Evolutionary conservation across 1,284 basidiomycete genomes (phyloP), one percentile per base, ranked within the genome.

Genomic region (Ceratobasidium sp.): DNA sequence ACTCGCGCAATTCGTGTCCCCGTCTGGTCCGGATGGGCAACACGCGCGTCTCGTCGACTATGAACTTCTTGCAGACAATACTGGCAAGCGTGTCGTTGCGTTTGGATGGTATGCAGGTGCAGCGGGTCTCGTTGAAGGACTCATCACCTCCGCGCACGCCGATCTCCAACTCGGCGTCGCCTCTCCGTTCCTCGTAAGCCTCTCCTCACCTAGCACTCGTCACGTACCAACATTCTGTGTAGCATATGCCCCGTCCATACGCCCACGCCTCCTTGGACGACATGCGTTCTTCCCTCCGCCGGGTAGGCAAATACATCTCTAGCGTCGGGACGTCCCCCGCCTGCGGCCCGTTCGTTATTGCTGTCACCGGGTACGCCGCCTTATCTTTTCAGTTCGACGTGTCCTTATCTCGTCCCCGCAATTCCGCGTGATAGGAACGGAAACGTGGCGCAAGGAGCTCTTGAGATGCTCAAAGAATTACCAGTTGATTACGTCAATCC

Each of bases 91-190:
- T 24, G 93, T 92, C 0, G 93, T 96, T 14, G 95, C 91, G 0
- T 96, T 97, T 82, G 95, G 95, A 0, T 94, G 91, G 90, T 94
- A 90, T 79, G 94, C 95, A 0, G 94, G 95, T 81, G 93, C 94
- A 74, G 93, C 93, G 11, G 95, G 95, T 7, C 90, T 91, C 1
- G 87, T 95, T 0, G 95, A 97, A 83, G 91, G 93, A 0, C 86
- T 97, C 29, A 89, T 88, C 3, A 88, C 93, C 4, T 90, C 94
- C 79, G 94, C 93, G 0, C 90, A 94, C 47, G 89, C 90, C 5
- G 89, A 95, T 76, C 86, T 97, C 6, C 88, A 91, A 80, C 84
- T 90, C 1, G 95, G 95, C 0, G 86, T 94, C 9, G 90, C 93
- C 0, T 92, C 92, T 14, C 93, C 94, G 0, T 93, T 97, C 80